phyloP scores from a whole-genome alignment of 306 rosid genomes.

The Crotalaria pallida region DNA sequence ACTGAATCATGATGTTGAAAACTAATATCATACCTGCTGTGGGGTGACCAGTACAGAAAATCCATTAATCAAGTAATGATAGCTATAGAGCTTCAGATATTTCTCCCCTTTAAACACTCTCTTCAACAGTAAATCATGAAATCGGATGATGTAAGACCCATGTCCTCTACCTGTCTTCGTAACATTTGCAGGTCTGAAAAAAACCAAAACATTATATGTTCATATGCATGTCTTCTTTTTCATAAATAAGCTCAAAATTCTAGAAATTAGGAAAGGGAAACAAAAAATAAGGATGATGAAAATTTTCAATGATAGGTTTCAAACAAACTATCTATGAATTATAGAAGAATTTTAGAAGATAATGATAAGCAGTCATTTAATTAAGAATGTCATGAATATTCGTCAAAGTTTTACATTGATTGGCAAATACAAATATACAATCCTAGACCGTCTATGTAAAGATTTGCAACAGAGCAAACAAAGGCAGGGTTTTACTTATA shows the following conservation, averaged over 20 bases:
- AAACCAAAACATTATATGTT: not conserved
- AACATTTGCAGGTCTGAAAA: constrained; percentile 39
- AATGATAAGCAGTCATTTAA: constrained; percentile 21
- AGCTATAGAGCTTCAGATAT: constrained; percentile 91
- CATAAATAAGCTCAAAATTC: not conserved
- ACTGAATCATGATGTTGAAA: not conserved
- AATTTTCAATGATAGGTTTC: not conserved
- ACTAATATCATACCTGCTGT: constrained; percentile 54
- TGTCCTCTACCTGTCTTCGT: constrained; percentile 37
- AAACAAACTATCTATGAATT: not conserved
- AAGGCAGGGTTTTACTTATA: not conserved
- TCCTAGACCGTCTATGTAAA: too few relatives aligned
- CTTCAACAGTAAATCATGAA: constrained; percentile 78
- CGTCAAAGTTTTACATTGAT: too few relatives aligned
- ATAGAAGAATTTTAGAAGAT: not conserved
- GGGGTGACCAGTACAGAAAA: constrained; percentile 79
- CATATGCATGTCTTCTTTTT: constrained; percentile 1
- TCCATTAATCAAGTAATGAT: constrained; percentile 93
- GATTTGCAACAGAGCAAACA: too few relatives aligned
- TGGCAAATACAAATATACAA: too few relatives aligned
- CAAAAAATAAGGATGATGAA: not conserved
- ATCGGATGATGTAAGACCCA: constrained; percentile 48
- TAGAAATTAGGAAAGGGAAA: not conserved
- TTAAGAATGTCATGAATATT: not conserved
- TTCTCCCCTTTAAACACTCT: constrained; percentile 71